phyloP scores from a whole-genome alignment of 495 filamentous ascomycete genomes.

The Aspergillus wentii region DNA sequence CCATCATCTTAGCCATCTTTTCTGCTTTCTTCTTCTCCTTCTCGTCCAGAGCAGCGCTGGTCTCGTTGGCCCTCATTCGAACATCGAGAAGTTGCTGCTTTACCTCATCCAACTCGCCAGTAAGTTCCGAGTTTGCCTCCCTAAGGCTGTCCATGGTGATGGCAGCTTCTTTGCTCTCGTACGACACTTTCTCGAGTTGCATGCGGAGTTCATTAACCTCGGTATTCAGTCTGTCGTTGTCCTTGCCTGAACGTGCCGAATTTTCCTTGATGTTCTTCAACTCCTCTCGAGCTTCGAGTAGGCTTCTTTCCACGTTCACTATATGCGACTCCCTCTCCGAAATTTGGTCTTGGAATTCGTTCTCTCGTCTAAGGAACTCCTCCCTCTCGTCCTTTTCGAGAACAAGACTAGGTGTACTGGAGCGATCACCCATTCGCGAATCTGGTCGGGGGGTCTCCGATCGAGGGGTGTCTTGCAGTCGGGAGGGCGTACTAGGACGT shows the following conservation, averaged over 20 bases:
- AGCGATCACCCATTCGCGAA: constrained; percentile 79
- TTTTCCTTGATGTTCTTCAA: constrained; percentile 76
- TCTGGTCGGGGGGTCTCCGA: constrained; percentile 69
- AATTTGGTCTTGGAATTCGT: constrained; percentile 93
- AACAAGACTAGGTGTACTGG: constrained; percentile 78
- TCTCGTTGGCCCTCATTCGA: constrained; percentile 93
- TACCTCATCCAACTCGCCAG: constrained; percentile 84
- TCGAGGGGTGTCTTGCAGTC: constrained; percentile 51
- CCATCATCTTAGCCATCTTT: constrained; percentile 99
- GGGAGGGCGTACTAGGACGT: constrained; percentile 77
- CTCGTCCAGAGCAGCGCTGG: constrained; percentile 78
- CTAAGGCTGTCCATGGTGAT: constrained; percentile 98
- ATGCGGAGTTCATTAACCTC: constrained; percentile 91
- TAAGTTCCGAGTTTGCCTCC: constrained; percentile 91
- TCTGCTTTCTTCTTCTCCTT: constrained; percentile 98
- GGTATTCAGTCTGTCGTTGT: constrained; percentile 77
- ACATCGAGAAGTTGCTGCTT: constrained; percentile 96
- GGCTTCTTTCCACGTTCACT: constrained; percentile 66
- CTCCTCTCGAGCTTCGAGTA: constrained; percentile 81
- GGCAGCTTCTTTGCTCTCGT: constrained; percentile 91
- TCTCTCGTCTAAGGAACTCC: constrained; percentile 91
- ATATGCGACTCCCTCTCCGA: constrained; percentile 86
- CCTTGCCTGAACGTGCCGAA: constrained; percentile 69
- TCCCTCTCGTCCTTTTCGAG: constrained; percentile 96
- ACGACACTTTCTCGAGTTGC: constrained; percentile 90